Evolutionary conservation across 805 yeast species (phyloP).

Genomic region (Candida insectalens): DNA sequence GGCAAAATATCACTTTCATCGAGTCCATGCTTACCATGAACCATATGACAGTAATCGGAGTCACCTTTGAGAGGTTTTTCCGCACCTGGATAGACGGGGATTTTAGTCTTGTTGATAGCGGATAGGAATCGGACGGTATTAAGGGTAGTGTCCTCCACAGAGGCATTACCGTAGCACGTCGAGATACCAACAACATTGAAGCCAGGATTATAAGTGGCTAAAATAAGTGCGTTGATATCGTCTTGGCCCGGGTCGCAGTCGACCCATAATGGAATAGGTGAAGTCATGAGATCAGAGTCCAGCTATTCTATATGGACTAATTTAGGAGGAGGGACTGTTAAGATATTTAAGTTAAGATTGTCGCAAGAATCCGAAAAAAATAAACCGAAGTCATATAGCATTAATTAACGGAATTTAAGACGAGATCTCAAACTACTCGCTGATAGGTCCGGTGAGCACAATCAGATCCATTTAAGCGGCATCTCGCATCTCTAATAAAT

Average conservation of each 20-base stretch:
- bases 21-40: constrained; percentile 69
- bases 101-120: constrained; percentile 37
- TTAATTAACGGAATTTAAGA: no score
- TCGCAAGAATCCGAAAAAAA: no score
- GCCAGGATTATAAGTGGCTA: constrained; percentile 51
- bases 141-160: constrained; percentile 52
- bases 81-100: constrained; percentile 64
- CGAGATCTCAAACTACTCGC: no score
- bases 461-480: no score
- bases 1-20: constrained; percentile 67
- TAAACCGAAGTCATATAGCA: no score
- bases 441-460: no score
- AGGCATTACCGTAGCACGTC: constrained; percentile 66
- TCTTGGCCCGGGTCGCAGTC: constrained; percentile 95
- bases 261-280: constrained; percentile 77
- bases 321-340: no score
- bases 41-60: constrained; percentile 45
- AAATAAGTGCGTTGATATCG: constrained; percentile 66
- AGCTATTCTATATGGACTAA: no score
- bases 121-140: constrained; percentile 64
- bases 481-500: no score
- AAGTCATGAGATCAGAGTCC: no score
- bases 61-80: constrained; percentile 42
- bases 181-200: constrained; percentile 59
- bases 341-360: no score